Evolutionary conservation across 176 grass and related monocot species (phyloP).

Genomic region (Coix lacrymajobi): DNA sequence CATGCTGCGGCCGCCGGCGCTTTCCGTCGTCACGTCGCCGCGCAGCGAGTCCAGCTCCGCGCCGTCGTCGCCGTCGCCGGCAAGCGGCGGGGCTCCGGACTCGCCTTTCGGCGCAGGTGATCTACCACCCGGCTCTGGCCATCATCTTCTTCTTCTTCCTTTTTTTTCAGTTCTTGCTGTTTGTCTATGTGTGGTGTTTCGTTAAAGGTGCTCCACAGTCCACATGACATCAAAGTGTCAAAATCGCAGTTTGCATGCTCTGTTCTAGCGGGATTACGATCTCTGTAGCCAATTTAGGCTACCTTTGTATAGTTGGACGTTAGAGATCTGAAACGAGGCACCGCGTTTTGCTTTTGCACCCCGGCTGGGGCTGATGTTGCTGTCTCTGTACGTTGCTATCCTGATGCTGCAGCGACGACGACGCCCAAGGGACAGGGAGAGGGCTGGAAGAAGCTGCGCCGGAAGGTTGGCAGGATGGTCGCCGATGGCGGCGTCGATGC

Average conservation of each 20-base stretch:
- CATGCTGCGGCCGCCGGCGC: slow-evolving; percentile 49
- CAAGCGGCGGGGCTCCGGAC: slow-evolving; percentile 45
- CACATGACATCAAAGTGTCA: too few relatives aligned
- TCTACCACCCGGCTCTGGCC: neutral
- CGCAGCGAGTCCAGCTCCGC: slow-evolving; percentile 44
- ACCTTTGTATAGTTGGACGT: neutral
- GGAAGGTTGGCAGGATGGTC: slow-evolving; percentile 49
- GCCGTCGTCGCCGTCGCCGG: slow-evolving; percentile 68
- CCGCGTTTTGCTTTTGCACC: too few relatives aligned
- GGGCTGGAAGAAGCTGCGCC: slow-evolving; percentile 55
- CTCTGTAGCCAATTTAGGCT: neutral
- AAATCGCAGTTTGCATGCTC: neutral
- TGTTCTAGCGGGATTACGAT: neutral
- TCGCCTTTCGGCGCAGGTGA: slow-evolving; percentile 56
- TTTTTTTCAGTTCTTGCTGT: neutral
- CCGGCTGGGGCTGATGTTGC: neutral
- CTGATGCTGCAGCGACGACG: slow-evolving; percentile 37
- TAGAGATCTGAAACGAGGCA: neutral
- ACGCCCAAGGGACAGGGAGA: slow-evolving; percentile 51
- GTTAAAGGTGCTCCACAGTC: too few relatives aligned
- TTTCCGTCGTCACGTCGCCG: slow-evolving; percentile 38
- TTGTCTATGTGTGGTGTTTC: neutral
- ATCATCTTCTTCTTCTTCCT: neutral
- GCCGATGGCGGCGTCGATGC: slow-evolving; percentile 12
- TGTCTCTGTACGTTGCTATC: neutral